Evolutionary conservation across 768 basidiomycete genomes (phyloP).

Genomic region (Cystoderma amianthinum): DNA sequence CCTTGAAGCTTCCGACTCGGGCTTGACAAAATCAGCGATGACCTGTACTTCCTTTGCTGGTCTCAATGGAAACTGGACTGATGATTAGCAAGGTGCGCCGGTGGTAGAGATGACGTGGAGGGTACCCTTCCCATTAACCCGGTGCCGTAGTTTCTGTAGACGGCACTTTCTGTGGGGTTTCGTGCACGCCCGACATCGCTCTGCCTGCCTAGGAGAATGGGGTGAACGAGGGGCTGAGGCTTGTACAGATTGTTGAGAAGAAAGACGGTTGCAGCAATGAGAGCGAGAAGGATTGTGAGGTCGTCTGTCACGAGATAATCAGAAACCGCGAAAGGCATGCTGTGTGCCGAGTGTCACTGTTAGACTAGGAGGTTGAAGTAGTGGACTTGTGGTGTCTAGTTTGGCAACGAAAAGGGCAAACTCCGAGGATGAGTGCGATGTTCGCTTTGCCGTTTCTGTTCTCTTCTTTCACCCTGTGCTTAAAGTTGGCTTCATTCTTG

Average conservation of each 20-base stretch:
- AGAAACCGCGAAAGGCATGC: conserved; percentile 32
- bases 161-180: conserved; percentile 74
- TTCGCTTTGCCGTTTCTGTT: neutral
- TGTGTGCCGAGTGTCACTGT: neutral
- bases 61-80: conserved; percentile 58
- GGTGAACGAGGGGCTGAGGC: conserved; percentile 83
- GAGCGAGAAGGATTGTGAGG: conserved; percentile 67
- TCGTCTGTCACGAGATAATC: conserved; percentile 73
- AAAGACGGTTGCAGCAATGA: conserved; percentile 72
- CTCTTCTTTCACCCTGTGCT: neutral
- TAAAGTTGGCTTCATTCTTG: no score
- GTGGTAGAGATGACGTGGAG: conserved; percentile 14
- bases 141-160: conserved; percentile 88
- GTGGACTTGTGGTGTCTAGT: neutral
- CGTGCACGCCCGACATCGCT: conserved; percentile 83
- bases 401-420: neutral
- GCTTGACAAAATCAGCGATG: conserved; percentile 57
- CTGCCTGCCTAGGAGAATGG: conserved; percentile 89
- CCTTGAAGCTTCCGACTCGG: conserved; percentile 59
- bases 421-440: neutral
- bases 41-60: conserved; percentile 69
- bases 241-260: conserved; percentile 73
- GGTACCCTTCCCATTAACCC: conserved; percentile 76
- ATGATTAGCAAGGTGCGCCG: neutral
- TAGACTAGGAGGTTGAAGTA: neutral